phyloP scores from a whole-genome alignment of 1,284 basidiomycete species.

The Anthracocystis setariae region DNA sequence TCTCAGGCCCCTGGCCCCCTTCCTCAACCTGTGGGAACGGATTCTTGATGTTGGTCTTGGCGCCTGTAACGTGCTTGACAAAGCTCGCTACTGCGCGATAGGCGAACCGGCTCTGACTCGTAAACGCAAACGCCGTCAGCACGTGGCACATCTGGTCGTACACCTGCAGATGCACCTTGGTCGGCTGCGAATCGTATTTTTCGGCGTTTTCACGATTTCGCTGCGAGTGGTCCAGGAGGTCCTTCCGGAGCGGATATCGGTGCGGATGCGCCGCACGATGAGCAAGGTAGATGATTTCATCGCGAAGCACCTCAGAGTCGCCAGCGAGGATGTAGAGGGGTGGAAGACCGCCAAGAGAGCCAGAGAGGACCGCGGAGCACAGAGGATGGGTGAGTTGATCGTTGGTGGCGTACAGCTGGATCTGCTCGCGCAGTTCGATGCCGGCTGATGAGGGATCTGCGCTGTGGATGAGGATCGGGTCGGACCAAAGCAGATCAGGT shows the following conservation, averaged over 20 bases:
- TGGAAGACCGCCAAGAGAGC: conserved; percentile 89
- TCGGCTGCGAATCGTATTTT: conserved; percentile 72
- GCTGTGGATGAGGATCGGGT: conserved; percentile 45
- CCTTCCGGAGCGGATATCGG: conserved; percentile 76
- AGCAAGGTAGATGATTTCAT: conserved; percentile 86
- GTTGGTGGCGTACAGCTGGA: conserved; percentile 91
- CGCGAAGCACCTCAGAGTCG: conserved; percentile 86
- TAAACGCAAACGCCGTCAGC: conserved; percentile 69
- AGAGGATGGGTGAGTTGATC: conserved; percentile 84
- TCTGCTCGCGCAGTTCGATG: conserved; percentile 71
- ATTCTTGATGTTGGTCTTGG: conserved; percentile 53
- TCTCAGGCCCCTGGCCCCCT: conserved; percentile 11
- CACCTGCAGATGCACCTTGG: conserved; percentile 87
- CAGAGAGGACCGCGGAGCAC: conserved; percentile 78
- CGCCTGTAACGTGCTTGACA: conserved; percentile 66
- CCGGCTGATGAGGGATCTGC: conserved; percentile 19
- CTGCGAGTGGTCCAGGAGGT: conserved; percentile 71
- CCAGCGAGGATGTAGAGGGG: conserved; percentile 84
- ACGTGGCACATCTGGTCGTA: conserved; percentile 71
- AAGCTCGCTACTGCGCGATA: conserved; percentile 68
- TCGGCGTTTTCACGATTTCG: conserved; percentile 66
- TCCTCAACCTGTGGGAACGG: conserved; percentile 49
- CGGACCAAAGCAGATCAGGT: conserved; percentile 50
- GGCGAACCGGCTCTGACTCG: conserved; percentile 68
- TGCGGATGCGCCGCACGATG: conserved; percentile 90